phyloP scores from a whole-genome alignment of 192 early-diverging fungal genomes.

The Backusella sp. region DNA sequence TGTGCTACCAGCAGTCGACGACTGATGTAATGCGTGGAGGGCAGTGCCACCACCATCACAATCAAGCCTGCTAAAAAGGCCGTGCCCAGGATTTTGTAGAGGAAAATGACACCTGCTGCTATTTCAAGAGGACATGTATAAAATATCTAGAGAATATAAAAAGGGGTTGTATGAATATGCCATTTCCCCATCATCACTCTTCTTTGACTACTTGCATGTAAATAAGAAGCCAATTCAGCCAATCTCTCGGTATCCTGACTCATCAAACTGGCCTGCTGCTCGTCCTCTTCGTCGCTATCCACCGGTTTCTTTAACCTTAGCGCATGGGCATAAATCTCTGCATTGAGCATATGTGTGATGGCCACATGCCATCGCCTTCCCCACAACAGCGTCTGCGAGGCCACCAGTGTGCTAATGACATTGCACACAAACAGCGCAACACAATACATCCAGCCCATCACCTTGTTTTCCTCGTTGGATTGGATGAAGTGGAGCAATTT shows the following conservation, averaged over 20 bases:
- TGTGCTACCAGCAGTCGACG: constrained; percentile 55
- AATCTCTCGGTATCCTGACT: constrained; percentile 71
- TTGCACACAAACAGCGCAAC: constrained; percentile 48
- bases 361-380: constrained; percentile 50
- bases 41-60: constrained; percentile 67
- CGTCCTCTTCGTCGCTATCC: constrained; percentile 17
- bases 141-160: constrained; percentile 32
- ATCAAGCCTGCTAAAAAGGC: constrained; percentile 77
- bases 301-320: constrained; percentile 30
- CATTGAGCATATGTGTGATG: constrained; percentile 53
- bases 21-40: constrained; percentile 56
- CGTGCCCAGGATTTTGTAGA: constrained; percentile 74
- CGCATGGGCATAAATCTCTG: constrained; percentile 50
- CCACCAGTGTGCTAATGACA: constrained; percentile 32
- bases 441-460: constrained; percentile 49
- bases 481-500: constrained; percentile 45
- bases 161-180: no score
- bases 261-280: constrained; percentile 66
- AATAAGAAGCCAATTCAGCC: constrained; percentile 52
- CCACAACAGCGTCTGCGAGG: constrained; percentile 46
- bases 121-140: constrained; percentile 70
- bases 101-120: constrained; percentile 59
- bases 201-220: constrained; percentile 41
- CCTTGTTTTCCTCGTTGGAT: constrained; percentile 17
- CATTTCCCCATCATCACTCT: neutral